Conservation (phyloP, 331 rosid genomes). For the Saraca asoca region DNA sequence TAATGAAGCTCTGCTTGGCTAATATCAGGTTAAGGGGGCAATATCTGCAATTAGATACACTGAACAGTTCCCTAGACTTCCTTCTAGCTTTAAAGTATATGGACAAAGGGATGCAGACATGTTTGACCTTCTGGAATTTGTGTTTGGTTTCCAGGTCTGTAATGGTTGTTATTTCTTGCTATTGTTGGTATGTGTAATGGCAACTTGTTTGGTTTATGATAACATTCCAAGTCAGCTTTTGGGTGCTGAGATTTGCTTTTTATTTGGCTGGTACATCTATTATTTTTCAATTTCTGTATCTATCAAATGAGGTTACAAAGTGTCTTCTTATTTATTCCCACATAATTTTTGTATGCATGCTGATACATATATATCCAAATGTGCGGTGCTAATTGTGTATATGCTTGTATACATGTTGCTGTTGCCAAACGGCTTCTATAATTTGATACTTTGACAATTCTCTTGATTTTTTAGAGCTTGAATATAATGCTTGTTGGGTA, state of each 20-base stretch:
- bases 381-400: background rate
- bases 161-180: slow-evolving; percentile 7
- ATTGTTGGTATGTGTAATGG: slow-evolving; percentile 32
- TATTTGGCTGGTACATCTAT: background rate
- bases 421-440: background rate
- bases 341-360: background rate
- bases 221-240: background rate
- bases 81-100: slow-evolving; percentile 63
- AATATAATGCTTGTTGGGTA: background rate
- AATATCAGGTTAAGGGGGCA: slow-evolving; percentile 82
- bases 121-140: slow-evolving; percentile 89
- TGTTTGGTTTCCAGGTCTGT: slow-evolving; percentile 94
- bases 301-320: background rate
- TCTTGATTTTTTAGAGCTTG: background rate
- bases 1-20: slow-evolving; percentile 1
- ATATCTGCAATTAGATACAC: slow-evolving; percentile 73
- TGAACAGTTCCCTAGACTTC: slow-evolving; percentile 83
- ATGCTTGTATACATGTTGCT: background rate
- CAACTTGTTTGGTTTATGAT: slow-evolving; percentile 13
- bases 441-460: background rate
- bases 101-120: slow-evolving; percentile 81
- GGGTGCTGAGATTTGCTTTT: background rate
- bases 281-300: background rate
- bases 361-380: background rate
- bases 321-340: background rate